Base-by-base conservation (phyloP, 192 early-diverging fungal species). In the Powellomyces hirtus region DNA sequence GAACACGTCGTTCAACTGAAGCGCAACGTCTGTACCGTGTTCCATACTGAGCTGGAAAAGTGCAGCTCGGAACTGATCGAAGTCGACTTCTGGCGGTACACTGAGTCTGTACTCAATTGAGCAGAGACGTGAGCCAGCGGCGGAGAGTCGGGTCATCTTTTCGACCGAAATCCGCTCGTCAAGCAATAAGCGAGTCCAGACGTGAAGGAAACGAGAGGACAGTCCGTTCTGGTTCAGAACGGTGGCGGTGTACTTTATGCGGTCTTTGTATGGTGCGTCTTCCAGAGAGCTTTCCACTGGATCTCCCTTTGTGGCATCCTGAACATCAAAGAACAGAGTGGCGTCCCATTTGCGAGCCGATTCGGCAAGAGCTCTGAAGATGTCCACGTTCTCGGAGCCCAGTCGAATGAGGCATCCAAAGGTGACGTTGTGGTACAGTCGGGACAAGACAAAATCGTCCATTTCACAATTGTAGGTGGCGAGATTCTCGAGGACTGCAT, bases 371-470 rank as follows among this genome's bases (percentile, higher is more conserved):
- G 92, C 90, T 50, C 85, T 79, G 73, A 94, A 94, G 36, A 95
- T 72, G 22, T 87, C 86, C 38, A 94, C 85, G 66, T 89, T 86
- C 61, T 89, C 85, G 34, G 88, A 81, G 38, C 81, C 84, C 60
- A 95, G 69, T 13, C 84, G 83, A 30, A 94, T 88, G 20, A 93
- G 78, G n/a, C 92, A 91, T 24, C 91, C 92, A 81, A 95, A 95
- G 0, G 93, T 94, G n/a, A 95, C 93, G 69, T 94, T 89, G 76
- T 95, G 93, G 78, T 95, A 90, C 31, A 95, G 75, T 51, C 93
- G 89, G 16, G 92, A 92, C 16, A 95, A 80, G 62, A 89, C 90
- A 69, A 95, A 94, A 72, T 95, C 93, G 22, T 88, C 86, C 30
- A 95, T 87, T n/a, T 79, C 81, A 69, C 91, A 92, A 20, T 87